Percentiles rank a stretch among this genome's conserved stretches.
Evolutionary conservation across 495 filamentous ascomycete genomes (phyloP).

Genomic region (Diplogelasinospora grovesii): DNA sequence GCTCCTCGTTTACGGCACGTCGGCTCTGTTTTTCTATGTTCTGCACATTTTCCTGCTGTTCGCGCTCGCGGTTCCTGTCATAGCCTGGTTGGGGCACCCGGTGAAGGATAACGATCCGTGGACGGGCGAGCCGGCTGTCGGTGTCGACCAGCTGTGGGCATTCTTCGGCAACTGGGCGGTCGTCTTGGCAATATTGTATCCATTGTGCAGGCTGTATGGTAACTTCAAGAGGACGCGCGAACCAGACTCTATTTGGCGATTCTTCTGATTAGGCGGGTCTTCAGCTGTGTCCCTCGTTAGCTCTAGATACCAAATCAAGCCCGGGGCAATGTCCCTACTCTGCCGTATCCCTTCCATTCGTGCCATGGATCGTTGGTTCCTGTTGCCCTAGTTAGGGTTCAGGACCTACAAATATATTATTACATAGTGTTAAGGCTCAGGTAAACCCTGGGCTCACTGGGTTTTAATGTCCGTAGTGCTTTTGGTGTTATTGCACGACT

Average conservation of each 20-base stretch:
- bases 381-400: too few species aligned
- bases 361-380: too few species aligned
- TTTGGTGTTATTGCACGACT: too few species aligned
- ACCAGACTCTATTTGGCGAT: conserved; percentile 27
- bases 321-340: too few species aligned
- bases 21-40: conserved; percentile 31
- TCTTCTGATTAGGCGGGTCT: too few species aligned
- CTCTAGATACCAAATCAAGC: too few species aligned
- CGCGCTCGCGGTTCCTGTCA: conserved; percentile 1
- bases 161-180: conserved; percentile 14
- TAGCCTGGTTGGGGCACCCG: conserved; percentile 9
- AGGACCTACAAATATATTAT: too few species aligned
- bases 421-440: too few species aligned
- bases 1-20: conserved; percentile 27
- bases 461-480: too few species aligned
- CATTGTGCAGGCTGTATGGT: conserved; percentile 23
- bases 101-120: conserved; percentile 1
- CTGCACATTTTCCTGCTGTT: conserved; percentile 19
- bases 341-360: too few species aligned
- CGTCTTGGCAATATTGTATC: conserved; percentile 20
- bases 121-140: conserved; percentile 5
- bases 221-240: conserved; percentile 21
- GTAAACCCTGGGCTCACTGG: too few species aligned
- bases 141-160: conserved; percentile 20
- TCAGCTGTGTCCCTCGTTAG: too few species aligned